Conservation (phyloP, 495 filamentous ascomycete species). For the Venustampulla echinocandica region DNA sequence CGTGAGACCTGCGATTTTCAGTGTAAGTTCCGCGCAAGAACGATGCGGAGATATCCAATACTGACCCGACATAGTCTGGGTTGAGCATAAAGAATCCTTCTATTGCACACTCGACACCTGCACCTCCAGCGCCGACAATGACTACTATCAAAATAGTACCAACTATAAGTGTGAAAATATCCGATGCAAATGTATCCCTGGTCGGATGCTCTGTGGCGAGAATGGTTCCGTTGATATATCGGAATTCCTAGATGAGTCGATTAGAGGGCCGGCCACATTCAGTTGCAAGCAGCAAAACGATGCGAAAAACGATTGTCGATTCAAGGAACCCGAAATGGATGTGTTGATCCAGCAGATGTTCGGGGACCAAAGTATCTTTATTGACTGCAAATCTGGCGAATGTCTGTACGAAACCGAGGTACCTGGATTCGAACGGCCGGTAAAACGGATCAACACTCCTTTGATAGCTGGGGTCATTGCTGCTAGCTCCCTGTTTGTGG, state of each 20-base stretch:
- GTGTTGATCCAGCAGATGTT: slow-evolving; percentile 78
- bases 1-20: slow-evolving; percentile 80
- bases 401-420: slow-evolving; percentile 88
- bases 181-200: slow-evolving; percentile 78
- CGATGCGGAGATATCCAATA: not conserved
- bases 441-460: slow-evolving; percentile 96
- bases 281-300: slow-evolving; percentile 55
- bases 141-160: slow-evolving; percentile 68
- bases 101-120: slow-evolving; percentile 86
- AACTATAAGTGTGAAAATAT: slow-evolving; percentile 77
- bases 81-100: slow-evolving; percentile 87
- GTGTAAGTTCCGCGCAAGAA: slow-evolving; percentile 45
- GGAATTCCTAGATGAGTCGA: slow-evolving; percentile 71
- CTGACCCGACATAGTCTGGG: slow-evolving; percentile 67
- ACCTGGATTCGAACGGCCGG: slow-evolving; percentile 76
- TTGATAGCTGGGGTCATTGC: slow-evolving; percentile 93
- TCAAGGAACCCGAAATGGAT: slow-evolving; percentile 87
- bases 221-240: slow-evolving; percentile 84
- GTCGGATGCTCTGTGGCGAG: slow-evolving; percentile 87
- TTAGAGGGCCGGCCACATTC: slow-evolving; percentile 82
- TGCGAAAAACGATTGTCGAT: slow-evolving; percentile 57
- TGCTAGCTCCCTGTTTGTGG: slow-evolving; percentile 75
- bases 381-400: slow-evolving; percentile 79
- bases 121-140: slow-evolving; percentile 56
- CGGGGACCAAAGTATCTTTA: slow-evolving; percentile 77